Evolutionary conservation across 2,329 filamentous ascomycete genomes (phyloP), one percentile per base, ranked within the genome.

Genomic region (Arthrobotrys entomopaga): DNA sequence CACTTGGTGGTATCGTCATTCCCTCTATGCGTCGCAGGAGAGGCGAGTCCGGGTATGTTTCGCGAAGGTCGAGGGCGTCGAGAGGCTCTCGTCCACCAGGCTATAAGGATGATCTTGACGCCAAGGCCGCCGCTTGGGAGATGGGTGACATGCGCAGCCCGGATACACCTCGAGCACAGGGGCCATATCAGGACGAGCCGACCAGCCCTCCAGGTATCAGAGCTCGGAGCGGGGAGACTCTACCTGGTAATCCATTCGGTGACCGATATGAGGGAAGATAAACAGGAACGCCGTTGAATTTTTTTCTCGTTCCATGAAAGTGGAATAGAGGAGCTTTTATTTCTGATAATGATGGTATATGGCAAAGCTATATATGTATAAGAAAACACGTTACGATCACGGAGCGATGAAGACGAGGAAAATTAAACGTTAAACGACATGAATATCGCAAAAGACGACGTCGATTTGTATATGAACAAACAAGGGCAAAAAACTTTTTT

Each of bases 101-200:
- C 7, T 74, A 74, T 16, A 65, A 38, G 43, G 70, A 74, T 26
- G 70, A 74, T 7, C 19, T 74, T 3, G 70, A 74, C 49, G 46
- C 63, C 3, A 74, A 67, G 43, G 70, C 70, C 49, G 70, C 70
- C 7, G 70, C 70, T 24, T 74, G 70, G 70, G 70, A 74, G 40
- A 74, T 74, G 70, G 70, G 70, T 20, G 38, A 42, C 26, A 74
- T 74, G 63, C 29, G 29, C 29, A 67, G 63, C 19, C 70, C 70
- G 22, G 70, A 74, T 24, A 63, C 70, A 10, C 56, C 70, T 4
- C 57, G 63, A 22, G 8, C 34, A 13, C n/a, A 22, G 13, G 70
- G 70, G 16, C 70, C 70, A 2, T 74, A 74, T 40, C 70, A 74
- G 11, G 70, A 74, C 11, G 70, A 74, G 19, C 70, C 70, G 6